Conservation (phyloP, 2,329 filamentous ascomycete genomes). For the Fusarium sp. region DNA sequence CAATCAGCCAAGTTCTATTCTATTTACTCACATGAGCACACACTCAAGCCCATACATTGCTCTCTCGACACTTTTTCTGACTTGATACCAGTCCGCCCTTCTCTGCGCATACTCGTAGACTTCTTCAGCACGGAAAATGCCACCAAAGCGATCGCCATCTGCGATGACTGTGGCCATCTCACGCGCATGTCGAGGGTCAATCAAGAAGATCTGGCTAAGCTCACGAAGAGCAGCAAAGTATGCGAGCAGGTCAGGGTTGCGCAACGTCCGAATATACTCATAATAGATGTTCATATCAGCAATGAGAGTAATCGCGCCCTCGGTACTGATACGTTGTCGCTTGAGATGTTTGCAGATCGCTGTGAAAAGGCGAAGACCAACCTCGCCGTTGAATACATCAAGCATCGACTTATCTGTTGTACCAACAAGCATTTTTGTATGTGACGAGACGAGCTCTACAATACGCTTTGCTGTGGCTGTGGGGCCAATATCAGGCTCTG, state of each 20-base stretch:
- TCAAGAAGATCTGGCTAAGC: slow-evolving; percentile 93
- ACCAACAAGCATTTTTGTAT: slow-evolving; percentile 91
- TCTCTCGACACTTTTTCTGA: slow-evolving; percentile 88
- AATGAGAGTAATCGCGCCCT: slow-evolving; percentile 91
- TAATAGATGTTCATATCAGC: slow-evolving; percentile 97
- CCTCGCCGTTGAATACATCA: slow-evolving; percentile 98
- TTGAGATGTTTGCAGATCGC: slow-evolving; percentile 97
- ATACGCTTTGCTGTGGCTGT: slow-evolving; percentile 82
- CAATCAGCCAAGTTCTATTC: background rate
- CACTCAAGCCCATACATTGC: slow-evolving; percentile 98
- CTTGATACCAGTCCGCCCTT: slow-evolving; percentile 92
- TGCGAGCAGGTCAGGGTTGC: slow-evolving; percentile 82
- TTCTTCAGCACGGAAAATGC: slow-evolving; percentile 94
- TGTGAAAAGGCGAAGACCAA: slow-evolving; percentile 90
- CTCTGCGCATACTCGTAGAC: slow-evolving; percentile 97
- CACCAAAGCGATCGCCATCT: slow-evolving; percentile 87
- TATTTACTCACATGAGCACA: slow-evolving; percentile 72
- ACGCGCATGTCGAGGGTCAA: slow-evolving; percentile 84
- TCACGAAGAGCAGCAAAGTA: slow-evolving; percentile 95
- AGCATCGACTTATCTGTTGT: slow-evolving; percentile 98
- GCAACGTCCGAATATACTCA: slow-evolving; percentile 81
- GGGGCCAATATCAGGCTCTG: slow-evolving; percentile 66
- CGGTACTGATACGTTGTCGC: slow-evolving; percentile 88
- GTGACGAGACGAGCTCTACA: slow-evolving; percentile 84
- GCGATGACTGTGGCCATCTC: slow-evolving; percentile 96